Percentiles rank a stretch among this genome's conserved stretches.
phyloP scores from a whole-genome alignment of 2,329 filamentous ascomycete genomes.

The Fusarium torulosum region DNA sequence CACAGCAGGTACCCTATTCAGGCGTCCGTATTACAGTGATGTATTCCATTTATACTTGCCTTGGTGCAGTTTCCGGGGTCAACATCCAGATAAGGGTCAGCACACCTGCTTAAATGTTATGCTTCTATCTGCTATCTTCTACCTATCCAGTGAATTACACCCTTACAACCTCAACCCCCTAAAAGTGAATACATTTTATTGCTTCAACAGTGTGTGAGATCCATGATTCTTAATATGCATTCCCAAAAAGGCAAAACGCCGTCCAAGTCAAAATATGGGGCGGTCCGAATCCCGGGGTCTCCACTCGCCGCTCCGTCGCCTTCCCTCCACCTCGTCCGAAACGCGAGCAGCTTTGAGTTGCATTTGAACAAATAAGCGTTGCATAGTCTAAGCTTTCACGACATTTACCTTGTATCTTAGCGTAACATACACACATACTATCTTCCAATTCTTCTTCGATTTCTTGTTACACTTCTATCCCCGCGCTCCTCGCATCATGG shows the following conservation, averaged over 20 bases:
- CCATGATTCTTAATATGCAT: slow-evolving; percentile 5
- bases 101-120: neutral
- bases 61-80: neutral
- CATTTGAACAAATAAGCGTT: no score
- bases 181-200: neutral
- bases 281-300: slow-evolving; percentile 24
- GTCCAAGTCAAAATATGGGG: neutral
- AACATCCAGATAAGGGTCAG: neutral
- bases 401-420: neutral
- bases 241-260: slow-evolving; percentile 14
- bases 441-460: neutral
- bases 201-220: neutral
- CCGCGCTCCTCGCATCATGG: slow-evolving; percentile 56
- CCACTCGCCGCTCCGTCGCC: slow-evolving; percentile 30
- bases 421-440: neutral
- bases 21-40: no score
- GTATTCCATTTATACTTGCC: no score
- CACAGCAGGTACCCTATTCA: no score
- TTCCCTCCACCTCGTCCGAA: slow-evolving; percentile 40
- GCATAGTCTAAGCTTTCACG: neutral
- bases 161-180: neutral
- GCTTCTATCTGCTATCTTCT: no score
- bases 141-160: neutral
- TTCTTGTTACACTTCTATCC: no score
- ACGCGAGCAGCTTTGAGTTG: neutral